Evolutionary conservation across 129 eudicot species (phyloP), one percentile per base, ranked within the genome.

Genomic region (Chrysanthemum seticuspe): DNA sequence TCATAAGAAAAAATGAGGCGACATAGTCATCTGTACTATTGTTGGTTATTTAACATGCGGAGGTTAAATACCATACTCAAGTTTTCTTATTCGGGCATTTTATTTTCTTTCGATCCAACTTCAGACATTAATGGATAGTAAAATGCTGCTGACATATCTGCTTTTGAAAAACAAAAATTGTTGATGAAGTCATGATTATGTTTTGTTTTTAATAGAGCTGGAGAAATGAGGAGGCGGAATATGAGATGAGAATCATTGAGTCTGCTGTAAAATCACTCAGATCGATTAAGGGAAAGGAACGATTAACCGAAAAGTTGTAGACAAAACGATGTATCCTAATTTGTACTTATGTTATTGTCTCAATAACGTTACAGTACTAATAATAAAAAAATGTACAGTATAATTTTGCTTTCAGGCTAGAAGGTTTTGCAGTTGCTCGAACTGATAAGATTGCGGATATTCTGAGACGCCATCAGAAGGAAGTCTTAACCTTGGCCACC

Each of bases 361-460:
- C 45, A 4, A 8, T 36, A 5, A 36, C 8, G 45, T 1, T 36
- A 36, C 6, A 4, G 6, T 36, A 36, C 45, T 4, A 36, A 36
- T 36, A 36, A 36, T 6, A 36, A 36, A 36, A 31, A 36, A 5
- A n/a, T n/a, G n/a, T n/a, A n/a, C n/a, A n/a, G 45, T 36, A 36
- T 36, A 49, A 10, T 19, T 19, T 14, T 40, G 4, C 67, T 58
- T 81, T 19, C 85, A 92, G 97, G 87, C 89, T 85, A 63, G 80
- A 81, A 27, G 96, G 89, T 44, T 89, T 83, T 83, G 96, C 85
- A 56, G 89, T 80, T 65, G 85, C 94, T 73, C 89, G 85, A 72
- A 79, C 73, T 7, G 82, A 79, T 71, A 74, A 67, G 36, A 81
- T 81, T 49, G 81, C 80, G 21, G 79, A 91, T 27, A 63, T 87